phyloP scores from a whole-genome alignment of 1,284 basidiomycete genomes.

The Sanghuangporus sanghuang region DNA sequence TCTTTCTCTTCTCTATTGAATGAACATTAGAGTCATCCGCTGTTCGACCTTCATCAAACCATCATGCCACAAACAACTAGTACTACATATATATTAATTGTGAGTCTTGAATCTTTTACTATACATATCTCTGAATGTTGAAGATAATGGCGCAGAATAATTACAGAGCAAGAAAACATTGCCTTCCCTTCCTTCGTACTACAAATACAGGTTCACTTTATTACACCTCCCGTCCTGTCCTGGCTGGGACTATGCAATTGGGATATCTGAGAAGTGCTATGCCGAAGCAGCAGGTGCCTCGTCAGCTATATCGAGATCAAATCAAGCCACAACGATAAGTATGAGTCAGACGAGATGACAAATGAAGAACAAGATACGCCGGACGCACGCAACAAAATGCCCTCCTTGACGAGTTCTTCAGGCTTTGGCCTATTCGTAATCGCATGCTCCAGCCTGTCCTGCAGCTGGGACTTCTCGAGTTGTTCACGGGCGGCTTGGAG shows the following conservation, averaged over 20 bases:
- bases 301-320: constrained; percentile 7
- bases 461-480: constrained; percentile 62
- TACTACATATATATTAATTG: not conserved
- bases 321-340: too few species aligned
- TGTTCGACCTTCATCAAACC: not conserved
- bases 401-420: constrained; percentile 67
- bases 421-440: constrained; percentile 60
- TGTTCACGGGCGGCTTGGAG: constrained; percentile 62
- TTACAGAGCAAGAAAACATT: not conserved
- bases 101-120: not conserved
- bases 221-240: not conserved
- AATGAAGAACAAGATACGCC: constrained; percentile 26
- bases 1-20: not conserved
- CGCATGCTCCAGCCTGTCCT: constrained; percentile 68
- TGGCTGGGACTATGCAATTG: not conserved
- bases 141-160: not conserved
- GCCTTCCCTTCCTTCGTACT: not conserved
- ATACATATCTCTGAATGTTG: not conserved
- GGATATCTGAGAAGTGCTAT: not conserved
- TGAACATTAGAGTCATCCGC: not conserved
- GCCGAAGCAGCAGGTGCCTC: constrained; percentile 7
- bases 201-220: not conserved
- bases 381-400: constrained; percentile 55
- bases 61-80: not conserved
- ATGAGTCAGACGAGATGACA: not conserved